These are phyloP conservation scores for Alopecurus myosuroides DNA, from an alignment of 176 grass and related monocot species.

Conservation along the genomic window DNA sequence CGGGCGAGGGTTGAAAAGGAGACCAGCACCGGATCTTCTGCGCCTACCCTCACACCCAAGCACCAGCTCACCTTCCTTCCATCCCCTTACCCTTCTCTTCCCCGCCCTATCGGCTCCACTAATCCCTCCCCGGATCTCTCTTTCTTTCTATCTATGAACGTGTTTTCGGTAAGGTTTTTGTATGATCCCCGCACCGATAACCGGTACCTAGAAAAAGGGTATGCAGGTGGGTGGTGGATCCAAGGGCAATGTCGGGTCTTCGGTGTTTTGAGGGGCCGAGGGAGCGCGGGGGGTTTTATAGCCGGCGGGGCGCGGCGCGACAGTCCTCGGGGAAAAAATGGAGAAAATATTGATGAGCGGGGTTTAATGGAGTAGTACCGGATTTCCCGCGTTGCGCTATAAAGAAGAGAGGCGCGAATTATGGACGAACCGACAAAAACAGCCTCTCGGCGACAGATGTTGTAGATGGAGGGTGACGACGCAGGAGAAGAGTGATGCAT, in stretches of 20 bases:
- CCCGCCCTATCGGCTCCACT: too few species aligned
- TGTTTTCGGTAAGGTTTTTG: neutral
- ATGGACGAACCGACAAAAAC: neutral
- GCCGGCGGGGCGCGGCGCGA: too few species aligned
- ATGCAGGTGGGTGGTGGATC: neutral
- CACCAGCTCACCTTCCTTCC: neutral
- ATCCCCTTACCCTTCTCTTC: neutral
- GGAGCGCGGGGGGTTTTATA: neutral
- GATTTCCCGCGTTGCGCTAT: neutral
- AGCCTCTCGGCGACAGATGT: neutral
- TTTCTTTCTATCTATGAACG: neutral
- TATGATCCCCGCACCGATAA: neutral
- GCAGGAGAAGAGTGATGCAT: neutral
- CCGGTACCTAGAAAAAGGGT: too few species aligned
- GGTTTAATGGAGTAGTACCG: neutral
- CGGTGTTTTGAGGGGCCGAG: neutral
- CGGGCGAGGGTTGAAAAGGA: slow-evolving; percentile 20
- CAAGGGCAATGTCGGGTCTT: neutral
- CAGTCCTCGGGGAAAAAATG: too few species aligned
- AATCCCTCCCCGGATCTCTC: neutral
- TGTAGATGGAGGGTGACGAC: neutral
- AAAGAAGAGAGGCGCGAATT: neutral
- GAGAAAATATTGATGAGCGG: neutral
- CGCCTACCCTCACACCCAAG: slow-evolving; percentile 8
- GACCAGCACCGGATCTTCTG: slow-evolving; percentile 26